These are phyloP conservation scores for Scenedesmus sp. DNA, from an alignment of 163 green algal genomes.

Conservation along the genomic window DNA sequence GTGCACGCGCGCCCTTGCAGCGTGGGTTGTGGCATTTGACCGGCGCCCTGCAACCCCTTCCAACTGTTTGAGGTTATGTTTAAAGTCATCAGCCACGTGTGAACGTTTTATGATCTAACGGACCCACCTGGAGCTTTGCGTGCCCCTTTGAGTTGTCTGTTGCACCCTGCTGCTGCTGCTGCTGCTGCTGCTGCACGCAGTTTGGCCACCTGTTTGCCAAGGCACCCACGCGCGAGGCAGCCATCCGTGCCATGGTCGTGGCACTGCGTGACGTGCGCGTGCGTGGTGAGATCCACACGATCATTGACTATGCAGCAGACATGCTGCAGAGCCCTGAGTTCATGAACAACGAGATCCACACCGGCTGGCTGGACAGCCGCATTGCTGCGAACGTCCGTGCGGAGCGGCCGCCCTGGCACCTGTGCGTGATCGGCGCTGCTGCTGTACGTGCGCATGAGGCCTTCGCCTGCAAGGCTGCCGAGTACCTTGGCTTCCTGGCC, in stretches of 20 bases:
- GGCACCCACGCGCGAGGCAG: constrained; percentile 85
- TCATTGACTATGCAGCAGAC: constrained; percentile 94
- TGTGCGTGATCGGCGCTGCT: constrained; percentile 85
- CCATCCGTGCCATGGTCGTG: constrained; percentile 94
- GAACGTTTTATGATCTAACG: too few species aligned
- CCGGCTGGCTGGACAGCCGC: constrained; percentile 96
- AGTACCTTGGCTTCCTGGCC: constrained; percentile 93
- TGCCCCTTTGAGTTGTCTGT: neutral
- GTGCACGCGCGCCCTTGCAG: neutral
- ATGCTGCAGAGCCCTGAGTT: constrained; percentile 88
- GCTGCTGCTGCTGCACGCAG: constrained; percentile 62
- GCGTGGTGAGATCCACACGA: constrained; percentile 93
- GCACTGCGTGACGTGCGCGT: constrained; percentile 95
- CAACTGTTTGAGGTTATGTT: neutral
- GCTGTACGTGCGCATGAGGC: constrained; percentile 55
- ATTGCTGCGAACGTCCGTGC: constrained; percentile 88
- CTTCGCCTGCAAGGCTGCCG: constrained; percentile 69
- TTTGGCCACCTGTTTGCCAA: constrained; percentile 99
- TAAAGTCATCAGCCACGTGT: too few species aligned
- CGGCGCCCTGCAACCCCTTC: too few species aligned
- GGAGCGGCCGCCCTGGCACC: constrained; percentile 91
- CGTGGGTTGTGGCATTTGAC: too few species aligned
- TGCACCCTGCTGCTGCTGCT: neutral
- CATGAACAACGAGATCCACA: constrained; percentile 91
- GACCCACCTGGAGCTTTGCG: neutral